Evolutionary conservation across 2,329 filamentous ascomycete species (phyloP).

Genomic region (Chaetomiaceae sp.): DNA sequence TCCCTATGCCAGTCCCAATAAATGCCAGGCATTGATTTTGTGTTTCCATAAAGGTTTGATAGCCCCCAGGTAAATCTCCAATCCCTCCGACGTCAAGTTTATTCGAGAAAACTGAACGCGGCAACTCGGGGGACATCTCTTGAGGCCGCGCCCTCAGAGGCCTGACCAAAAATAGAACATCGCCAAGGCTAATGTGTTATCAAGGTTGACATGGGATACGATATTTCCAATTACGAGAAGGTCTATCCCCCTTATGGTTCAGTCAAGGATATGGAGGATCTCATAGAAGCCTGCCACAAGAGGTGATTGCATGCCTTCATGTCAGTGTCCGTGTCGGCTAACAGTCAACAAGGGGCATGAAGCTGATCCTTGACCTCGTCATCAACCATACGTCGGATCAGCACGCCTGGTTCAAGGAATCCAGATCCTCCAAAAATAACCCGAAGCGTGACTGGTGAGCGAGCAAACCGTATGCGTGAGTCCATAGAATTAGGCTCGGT

Average conservation of each 20-base stretch:
- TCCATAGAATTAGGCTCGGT: too few species aligned
- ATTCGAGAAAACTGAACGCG: too few species aligned
- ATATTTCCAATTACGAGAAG: conserved; percentile 60
- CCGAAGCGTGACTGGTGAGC: conserved; percentile 69
- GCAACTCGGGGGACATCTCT: too few species aligned
- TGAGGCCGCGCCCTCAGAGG: too few species aligned
- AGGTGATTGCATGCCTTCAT: conserved; percentile 5
- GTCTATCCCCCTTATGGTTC: conserved; percentile 56
- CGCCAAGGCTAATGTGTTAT: neutral
- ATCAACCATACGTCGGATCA: conserved; percentile 73
- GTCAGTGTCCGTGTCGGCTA: neutral
- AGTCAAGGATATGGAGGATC: conserved; percentile 57
- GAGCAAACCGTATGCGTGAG: too few species aligned
- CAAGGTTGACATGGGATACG: conserved; percentile 56
- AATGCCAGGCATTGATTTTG: conserved; percentile 31
- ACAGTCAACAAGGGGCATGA: conserved; percentile 51
- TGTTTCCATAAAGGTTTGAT: conserved; percentile 37
- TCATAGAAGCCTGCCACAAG: conserved; percentile 56
- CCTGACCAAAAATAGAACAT: too few species aligned
- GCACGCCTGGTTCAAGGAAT: conserved; percentile 68
- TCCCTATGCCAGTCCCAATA: neutral
- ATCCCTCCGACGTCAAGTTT: too few species aligned
- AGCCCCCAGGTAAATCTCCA: conserved; percentile 40
- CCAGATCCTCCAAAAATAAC: conserved; percentile 55
- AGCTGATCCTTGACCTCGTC: conserved; percentile 69